These are phyloP conservation scores for Phytophthora ramorum DNA, from an alignment of 352 stramenopile species.

Conservation along the genomic window DNA sequence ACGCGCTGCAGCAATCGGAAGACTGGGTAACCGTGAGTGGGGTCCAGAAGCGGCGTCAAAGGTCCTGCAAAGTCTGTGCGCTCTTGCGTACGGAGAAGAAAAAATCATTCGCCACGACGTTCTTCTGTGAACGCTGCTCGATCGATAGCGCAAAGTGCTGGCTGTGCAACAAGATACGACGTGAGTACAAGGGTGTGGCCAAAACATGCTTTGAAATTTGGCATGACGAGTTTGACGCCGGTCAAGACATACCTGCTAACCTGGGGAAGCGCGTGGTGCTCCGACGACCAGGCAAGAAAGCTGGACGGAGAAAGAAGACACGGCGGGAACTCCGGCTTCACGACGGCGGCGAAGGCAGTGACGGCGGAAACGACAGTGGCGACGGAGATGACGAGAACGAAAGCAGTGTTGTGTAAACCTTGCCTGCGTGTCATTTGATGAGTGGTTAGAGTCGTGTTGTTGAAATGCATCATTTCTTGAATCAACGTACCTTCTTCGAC, in stretches of 20 bases:
- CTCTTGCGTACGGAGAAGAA: background rate
- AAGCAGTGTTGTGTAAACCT: too few species aligned
- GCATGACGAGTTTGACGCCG: background rate
- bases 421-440: background rate
- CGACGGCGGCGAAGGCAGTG: background rate
- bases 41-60: background rate
- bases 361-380: background rate
- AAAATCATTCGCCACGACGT: background rate
- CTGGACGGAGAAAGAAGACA: background rate
- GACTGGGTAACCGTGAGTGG: too few species aligned
- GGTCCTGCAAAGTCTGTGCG: background rate
- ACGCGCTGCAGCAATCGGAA: background rate
- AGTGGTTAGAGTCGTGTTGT: background rate
- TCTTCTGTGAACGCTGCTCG: background rate
- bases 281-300: too few species aligned
- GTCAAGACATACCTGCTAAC: background rate
- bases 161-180: too few species aligned
- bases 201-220: background rate
- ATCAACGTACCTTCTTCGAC: background rate
- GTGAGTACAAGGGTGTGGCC: too few species aligned
- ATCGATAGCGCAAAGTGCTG: background rate
- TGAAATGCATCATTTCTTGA: background rate
- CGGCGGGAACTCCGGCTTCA: background rate
- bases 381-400: too few species aligned
- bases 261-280: background rate